phyloP scores from a whole-genome alignment of 441 rosid species.

The Corymbia citriodora region DNA sequence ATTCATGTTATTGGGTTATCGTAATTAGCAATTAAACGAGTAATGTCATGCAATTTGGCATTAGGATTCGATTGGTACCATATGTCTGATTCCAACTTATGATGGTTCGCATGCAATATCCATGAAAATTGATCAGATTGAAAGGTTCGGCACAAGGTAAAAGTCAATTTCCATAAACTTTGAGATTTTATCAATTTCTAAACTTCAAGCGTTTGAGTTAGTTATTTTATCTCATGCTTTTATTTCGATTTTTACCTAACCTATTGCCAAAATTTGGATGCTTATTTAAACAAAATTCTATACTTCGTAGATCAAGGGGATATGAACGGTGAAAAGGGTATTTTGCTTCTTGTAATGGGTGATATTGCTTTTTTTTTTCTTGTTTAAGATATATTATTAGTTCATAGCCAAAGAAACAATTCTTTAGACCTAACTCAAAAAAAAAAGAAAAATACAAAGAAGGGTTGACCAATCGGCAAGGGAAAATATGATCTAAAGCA shows the following conservation, averaged over 20 bases:
- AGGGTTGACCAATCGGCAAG: not conserved
- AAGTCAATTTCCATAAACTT: not conserved
- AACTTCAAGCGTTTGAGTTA: not conserved
- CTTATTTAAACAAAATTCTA: not conserved
- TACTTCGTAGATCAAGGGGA: not conserved
- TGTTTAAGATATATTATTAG: not conserved
- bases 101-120: not conserved
- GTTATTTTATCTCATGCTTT: not conserved
- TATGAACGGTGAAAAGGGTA: not conserved
- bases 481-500: not conserved
- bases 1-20: not conserved
- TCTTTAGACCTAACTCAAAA: not conserved
- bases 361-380: too few species aligned
- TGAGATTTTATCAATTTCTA: not conserved
- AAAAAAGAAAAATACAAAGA: too few species aligned
- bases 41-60: not conserved
- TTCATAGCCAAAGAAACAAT: not conserved
- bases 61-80: not conserved
- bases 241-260: not conserved
- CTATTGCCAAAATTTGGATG: not conserved
- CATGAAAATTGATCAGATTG: not conserved
- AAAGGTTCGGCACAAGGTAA: not conserved
- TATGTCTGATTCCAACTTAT: accelerated
- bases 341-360: not conserved
- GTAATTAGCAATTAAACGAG: not conserved